Evolutionary conservation across 129 eudicot species (phyloP), one percentile per base, ranked within the genome.

Genomic region (Calendula officinalis): DNA sequence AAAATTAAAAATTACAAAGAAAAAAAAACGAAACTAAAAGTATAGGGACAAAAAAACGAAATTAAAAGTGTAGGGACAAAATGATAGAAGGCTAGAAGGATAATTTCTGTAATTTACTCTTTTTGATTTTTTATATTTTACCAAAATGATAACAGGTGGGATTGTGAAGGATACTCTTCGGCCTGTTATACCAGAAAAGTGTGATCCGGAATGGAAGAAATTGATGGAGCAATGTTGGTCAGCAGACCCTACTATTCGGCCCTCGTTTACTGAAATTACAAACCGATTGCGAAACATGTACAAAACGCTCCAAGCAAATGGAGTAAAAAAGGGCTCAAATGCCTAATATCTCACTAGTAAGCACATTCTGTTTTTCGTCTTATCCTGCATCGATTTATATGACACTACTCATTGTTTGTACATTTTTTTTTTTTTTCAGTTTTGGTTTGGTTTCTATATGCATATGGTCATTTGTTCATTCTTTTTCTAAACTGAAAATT

Each of bases 141-240:
- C 9, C 7, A 47, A 48, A 62, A 37, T 42, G 54, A 44, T 44
- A 15, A 62, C 68, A 89, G 95, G 91, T 45, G 97, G 97, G 39
- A 83, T 90, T 40, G 83, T 90, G 68, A 83, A 83, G 80, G 76
- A 90, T 49, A 90, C 95, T 4, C 97, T 90, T 42, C 80, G 95
- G 40, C 97, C 97, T 36, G 55, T 77, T 34, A 78, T 90, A 48
- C 97, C 95, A 14, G 84, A 83, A 32, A 62, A 60, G 51, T 86
- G 91, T 60, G 86, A 90, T 49, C 72, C 89, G 1, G 88, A 86
- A 64, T 90, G 97, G 97, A 83, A 64, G 82, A 83, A 81, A 42
- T 76, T 86, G 66, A 86, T 90, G 95, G 95, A 83, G 74, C 84
- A 78, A 11, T 90, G 97, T 73, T 90, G 97, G 97, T 71, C 89